Base-by-base conservation (phyloP, 1,284 basidiomycete species). In the Pisolithus thermaeus region DNA sequence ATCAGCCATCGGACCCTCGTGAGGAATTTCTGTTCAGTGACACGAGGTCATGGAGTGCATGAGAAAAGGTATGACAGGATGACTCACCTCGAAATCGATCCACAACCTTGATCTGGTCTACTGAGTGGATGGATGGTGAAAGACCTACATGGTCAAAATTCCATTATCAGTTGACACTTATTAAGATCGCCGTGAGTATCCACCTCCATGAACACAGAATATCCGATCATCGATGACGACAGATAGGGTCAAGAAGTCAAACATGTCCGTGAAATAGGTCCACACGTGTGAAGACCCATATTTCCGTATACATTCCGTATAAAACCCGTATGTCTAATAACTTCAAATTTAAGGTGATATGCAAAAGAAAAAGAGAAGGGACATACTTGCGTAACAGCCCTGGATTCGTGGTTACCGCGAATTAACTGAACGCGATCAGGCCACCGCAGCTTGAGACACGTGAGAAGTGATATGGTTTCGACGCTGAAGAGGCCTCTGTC, bases 191-290 rank as follows among this genome's bases (percentile, higher is more conserved):
- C 62, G 74, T 52, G 38, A 32, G 28, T 32, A 14, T 35, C 47
- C 60, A 88, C 93, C 96, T 60, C 96, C 96, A 63, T 99, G 96
- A 3, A 99, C 96, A 65, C 97, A 99, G 69, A 99, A 98, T 77
- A 99, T 98, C 64, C 87, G 88, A 75, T 99, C 92, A 73, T 99
- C 97, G 63, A 99, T 98, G 54, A 99, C 96, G 52, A 97, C 95
- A 36, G 91, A 94, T 47, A 99, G 77, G 7, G 97, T 99, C 58
- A 99, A 73, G 72, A 96, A 99, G 77, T 99, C 97, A 71, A 99
- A 99, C 97, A 99, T 98, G 74, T 99, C 97, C 55, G 97, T 99
- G 66, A 99, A 99, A 70, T 98, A 98, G 37, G 92, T 95, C 97
- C 97, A 99, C 38, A 98, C 96, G 61, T 92, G 90, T 25, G 94